Evolutionary conservation across 1,284 basidiomycete genomes (phyloP).

Genomic region (Apiotrichum montevideense): DNA sequence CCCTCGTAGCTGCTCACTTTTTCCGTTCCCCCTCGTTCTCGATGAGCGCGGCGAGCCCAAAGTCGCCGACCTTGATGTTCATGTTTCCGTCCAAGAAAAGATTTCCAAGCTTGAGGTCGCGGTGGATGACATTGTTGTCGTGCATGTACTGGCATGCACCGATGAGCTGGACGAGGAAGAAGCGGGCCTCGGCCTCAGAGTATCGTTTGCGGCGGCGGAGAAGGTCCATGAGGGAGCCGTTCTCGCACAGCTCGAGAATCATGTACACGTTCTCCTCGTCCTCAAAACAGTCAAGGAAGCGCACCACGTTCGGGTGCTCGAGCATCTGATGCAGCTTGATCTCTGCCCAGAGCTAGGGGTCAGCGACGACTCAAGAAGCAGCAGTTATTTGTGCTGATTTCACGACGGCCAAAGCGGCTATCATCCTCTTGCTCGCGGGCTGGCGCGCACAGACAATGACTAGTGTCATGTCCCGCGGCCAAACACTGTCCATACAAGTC

Average conservation of each 20-base stretch:
- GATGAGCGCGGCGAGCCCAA: constrained; percentile 92
- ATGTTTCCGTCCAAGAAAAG: constrained; percentile 85
- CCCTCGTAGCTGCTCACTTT: constrained; percentile 54
- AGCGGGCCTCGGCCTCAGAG: constrained; percentile 86
- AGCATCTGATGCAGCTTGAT: constrained; percentile 95
- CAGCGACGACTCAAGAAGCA: too few species aligned
- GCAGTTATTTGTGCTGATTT: too few species aligned
- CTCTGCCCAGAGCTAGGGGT: constrained; percentile 79
- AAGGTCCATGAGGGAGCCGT: constrained; percentile 77
- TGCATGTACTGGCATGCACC: constrained; percentile 98
- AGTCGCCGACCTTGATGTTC: constrained; percentile 96
- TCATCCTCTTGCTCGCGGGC: too few species aligned
- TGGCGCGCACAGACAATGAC: too few species aligned
- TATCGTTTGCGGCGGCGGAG: constrained; percentile 80
- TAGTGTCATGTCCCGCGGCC: too few species aligned
- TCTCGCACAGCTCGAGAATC: constrained; percentile 85
- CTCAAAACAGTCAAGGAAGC: constrained; percentile 91
- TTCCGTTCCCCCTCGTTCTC: constrained; percentile 94
- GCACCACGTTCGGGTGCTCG: constrained; percentile 85
- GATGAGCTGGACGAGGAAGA: constrained; percentile 88
- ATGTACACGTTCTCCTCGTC: constrained; percentile 95
- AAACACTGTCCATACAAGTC: too few species aligned
- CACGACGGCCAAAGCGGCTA: too few species aligned
- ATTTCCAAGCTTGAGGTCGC: constrained; percentile 93
- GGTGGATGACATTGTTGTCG: constrained; percentile 85